These are phyloP conservation scores for Mayamaea pseudoterrestris DNA, from an alignment of 108 stramenopile species.

Conservation along the genomic window DNA sequence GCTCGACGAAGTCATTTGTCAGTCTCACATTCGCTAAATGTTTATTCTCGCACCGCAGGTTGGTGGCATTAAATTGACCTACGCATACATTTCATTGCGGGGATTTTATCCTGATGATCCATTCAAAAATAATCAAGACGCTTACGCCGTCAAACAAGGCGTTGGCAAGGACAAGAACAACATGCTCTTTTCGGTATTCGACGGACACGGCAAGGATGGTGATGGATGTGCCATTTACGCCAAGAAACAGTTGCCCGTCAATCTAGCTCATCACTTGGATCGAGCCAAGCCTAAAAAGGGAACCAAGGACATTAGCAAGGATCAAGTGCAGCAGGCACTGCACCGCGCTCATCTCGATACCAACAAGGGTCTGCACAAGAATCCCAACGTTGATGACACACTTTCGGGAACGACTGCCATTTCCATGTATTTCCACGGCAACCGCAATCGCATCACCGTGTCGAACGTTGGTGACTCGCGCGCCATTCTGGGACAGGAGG, in stretches of 20 bases:
- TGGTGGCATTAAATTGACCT: slow-evolving; percentile 58
- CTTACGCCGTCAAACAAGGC: slow-evolving; percentile 35
- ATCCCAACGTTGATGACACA: slow-evolving; percentile 74
- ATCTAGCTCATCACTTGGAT: slow-evolving; percentile 15
- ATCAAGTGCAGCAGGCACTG: slow-evolving; percentile 37
- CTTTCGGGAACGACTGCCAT: slow-evolving; percentile 90
- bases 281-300: slow-evolving; percentile 2
- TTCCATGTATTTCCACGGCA: slow-evolving; percentile 72
- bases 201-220: slow-evolving; percentile 83
- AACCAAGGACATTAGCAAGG: slow-evolving; percentile 40
- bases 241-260: slow-evolving; percentile 37
- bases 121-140: slow-evolving; percentile 87
- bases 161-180: slow-evolving; percentile 34
- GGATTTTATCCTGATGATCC: slow-evolving; percentile 85
- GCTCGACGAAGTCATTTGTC: too few relatives aligned
- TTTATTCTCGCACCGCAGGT: too few relatives aligned
- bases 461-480: slow-evolving; percentile 95
- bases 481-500: slow-evolving; percentile 70
- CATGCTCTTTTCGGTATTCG: slow-evolving; percentile 77
- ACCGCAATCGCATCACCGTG: slow-evolving; percentile 69
- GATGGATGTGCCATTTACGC: slow-evolving; percentile 72
- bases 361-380: slow-evolving; percentile 55
- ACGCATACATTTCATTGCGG: slow-evolving; percentile 70
- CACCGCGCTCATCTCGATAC: slow-evolving; percentile 48
- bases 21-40: too few relatives aligned